Base-by-base conservation (phyloP, 257 asterid species). In the Prunella vulgaris region DNA sequence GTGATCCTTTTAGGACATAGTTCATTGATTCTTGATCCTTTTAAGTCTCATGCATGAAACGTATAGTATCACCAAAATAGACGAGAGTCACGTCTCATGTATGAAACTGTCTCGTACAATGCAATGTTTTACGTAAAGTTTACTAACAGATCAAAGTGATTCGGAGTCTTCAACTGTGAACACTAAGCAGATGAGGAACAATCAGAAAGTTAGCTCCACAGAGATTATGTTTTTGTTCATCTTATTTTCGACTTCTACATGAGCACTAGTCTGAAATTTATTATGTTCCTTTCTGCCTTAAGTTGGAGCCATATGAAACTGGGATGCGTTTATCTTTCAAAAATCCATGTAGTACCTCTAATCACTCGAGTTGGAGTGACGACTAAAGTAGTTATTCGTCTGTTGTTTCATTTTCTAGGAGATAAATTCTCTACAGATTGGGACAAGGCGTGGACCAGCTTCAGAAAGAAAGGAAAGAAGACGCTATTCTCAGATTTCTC, bases 361-460 rank as follows among this genome's bases (percentile, higher is more conserved):
- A n/a, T n/a, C n/a, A n/a, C n/a, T n/a, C n/a, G 48, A 8, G 21
- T 3, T 7, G 53, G 17, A 42, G 40, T 14, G 22, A 7, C 12
- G 21, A 17, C 30, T 21, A n/a, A 20, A 20, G 12, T 18, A 51
- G 5, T 67, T 25, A 17, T 42, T 40, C 5, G 18, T 20, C 13
- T 52, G 22, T 64, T 18, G 33, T 67, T 21, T 14, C 30, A n/a
- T 27, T 70, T 20, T 78, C 68, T 42, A 84, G 99, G 87, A 60
- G 94, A 86, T 64, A 80, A 84, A 69, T 88, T 21, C 78, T 84
- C 96, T 18, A 90, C 85, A 7, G 97, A 93, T 61, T 93, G 99
- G 97, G 96, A 91, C 79, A 90, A 87, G 82, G 97, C 97, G 25
- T 93, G 97, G 97, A 67, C 96, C 48, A 90, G 80, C 80, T 90